Evolutionary conservation across 306 rosid genomes (phyloP), one percentile per base, ranked within the genome.

Genomic region (Fragaria nilgerrensis): DNA sequence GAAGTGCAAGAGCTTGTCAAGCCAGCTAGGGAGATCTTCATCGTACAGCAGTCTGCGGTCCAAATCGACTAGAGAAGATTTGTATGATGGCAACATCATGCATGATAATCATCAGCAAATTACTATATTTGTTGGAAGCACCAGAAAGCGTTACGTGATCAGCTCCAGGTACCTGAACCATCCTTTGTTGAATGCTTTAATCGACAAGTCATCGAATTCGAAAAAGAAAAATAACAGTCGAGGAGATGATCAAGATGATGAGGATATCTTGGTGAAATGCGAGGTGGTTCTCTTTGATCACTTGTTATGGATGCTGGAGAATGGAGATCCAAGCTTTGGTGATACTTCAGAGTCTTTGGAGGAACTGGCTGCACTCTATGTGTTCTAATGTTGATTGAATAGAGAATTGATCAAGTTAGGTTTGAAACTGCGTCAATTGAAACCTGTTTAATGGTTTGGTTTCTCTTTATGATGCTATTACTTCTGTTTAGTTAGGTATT

Each of bases 211-310:
- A 16, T 62, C 68, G 10, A 64, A 32, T 37, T 63, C 68, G 5
- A 65, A 34, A 19, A 7, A 36, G 58, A 67, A 37, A 47, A 67
- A 16, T 11, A 17, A 43, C 25, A 84, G 83, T 70, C 79, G 29
- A 61, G 82, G 78, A 47, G 81, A 29, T 5, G 66, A 78, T 23
- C 34, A 53, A 2, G 69, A 70, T 27, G 82, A 77, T 7, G 81
- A 53, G 47, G 84, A 67, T 36, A 77, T 90, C 77, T 85, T 85
- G 73, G 88, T 91, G 12, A 92, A 83, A 20, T 92, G 98, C 73
- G 98, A 94, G 68, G 96, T 94, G 45, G 95, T 94, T 81, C 85
- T 94, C 36, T 94, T 94, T 83, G 98, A 94, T 74, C 97, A 94
- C 82, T 84, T 94, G 2, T 78, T 94, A 64, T 94, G 97, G 97